A percentile compares a stretch with the other conserved stretches of the same genome.
These are phyloP conservation scores for Blastocystis sp. DNA, from an alignment of 352 stramenopile species.

Conservation along the genomic window DNA sequence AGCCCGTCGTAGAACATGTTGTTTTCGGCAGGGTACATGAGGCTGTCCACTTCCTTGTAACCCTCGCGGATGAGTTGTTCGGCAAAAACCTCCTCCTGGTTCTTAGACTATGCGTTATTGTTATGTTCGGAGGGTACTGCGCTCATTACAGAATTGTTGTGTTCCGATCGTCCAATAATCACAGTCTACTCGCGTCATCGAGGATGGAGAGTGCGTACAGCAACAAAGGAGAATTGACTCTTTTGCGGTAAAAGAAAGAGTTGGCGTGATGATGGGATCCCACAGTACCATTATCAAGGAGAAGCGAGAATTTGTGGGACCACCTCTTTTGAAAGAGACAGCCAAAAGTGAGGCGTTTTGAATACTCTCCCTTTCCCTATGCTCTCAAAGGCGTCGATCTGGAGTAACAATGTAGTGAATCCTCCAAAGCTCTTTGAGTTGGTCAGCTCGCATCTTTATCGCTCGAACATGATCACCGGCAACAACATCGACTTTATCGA, in stretches of 20 bases:
- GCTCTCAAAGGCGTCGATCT: slow-evolving; percentile 47
- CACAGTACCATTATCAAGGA: too few species aligned
- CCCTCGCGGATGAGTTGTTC: neutral
- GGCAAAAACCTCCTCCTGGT: slow-evolving; percentile 16
- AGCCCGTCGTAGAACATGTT: slow-evolving; percentile 62
- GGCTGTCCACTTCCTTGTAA: neutral
- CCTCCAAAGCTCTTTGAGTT: slow-evolving; percentile 31
- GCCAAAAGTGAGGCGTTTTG: too few species aligned
- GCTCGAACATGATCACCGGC: slow-evolving; percentile 4
- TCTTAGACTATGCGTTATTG: neutral
- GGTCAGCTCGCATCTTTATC: slow-evolving; percentile 19
- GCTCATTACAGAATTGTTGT: too few species aligned
- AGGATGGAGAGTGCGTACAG: too few species aligned
- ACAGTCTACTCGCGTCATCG: too few species aligned
- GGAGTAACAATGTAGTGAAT: slow-evolving; percentile 42
- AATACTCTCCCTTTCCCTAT: neutral
- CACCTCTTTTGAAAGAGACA: too few species aligned
- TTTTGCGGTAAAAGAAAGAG: too few species aligned
- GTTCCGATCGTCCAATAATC: too few species aligned
- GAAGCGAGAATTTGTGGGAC: too few species aligned
- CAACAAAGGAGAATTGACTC: too few species aligned
- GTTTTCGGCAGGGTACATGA: slow-evolving; percentile 33
- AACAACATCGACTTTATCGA: slow-evolving; percentile 47
- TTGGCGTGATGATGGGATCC: too few species aligned
- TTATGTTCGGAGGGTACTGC: too few species aligned